These are phyloP conservation scores for Sistotremastrum suecicum DNA, from an alignment of 768 basidiomycete species.

Conservation along the genomic window DNA sequence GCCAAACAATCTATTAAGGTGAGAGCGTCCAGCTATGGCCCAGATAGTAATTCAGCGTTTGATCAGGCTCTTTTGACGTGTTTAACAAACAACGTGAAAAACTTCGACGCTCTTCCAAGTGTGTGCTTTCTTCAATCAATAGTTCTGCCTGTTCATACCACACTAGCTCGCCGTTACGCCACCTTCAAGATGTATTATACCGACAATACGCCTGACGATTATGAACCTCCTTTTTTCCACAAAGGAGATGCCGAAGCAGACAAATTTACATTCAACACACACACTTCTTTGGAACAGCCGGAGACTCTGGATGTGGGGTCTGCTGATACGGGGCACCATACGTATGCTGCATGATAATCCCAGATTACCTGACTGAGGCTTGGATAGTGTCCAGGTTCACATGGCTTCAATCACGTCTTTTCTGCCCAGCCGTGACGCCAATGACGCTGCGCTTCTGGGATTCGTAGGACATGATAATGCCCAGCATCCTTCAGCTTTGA, in stretches of 20 bases:
- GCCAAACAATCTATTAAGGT: slow-evolving; percentile 78
- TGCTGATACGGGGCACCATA: slow-evolving; percentile 60
- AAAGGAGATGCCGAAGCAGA: slow-evolving; percentile 58
- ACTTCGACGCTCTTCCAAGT: slow-evolving; percentile 74
- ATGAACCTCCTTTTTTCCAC: slow-evolving; percentile 73
- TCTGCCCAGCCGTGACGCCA: slow-evolving; percentile 51
- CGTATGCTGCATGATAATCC: slow-evolving; percentile 24
- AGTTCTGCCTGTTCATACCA: slow-evolving; percentile 1
- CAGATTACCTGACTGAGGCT: background rate
- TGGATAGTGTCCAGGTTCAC: slow-evolving; percentile 47
- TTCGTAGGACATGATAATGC: slow-evolving; percentile 14
- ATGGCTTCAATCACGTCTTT: slow-evolving; percentile 63
- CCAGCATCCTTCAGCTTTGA: slow-evolving; percentile 20
- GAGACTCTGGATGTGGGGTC: slow-evolving; percentile 58
- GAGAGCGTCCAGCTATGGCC: slow-evolving; percentile 1
- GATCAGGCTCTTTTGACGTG: slow-evolving; percentile 59
- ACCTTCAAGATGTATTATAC: slow-evolving; percentile 83
- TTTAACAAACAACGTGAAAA: slow-evolving; percentile 61
- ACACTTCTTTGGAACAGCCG: slow-evolving; percentile 54
- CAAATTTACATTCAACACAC: slow-evolving; percentile 74
- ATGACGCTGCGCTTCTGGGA: slow-evolving; percentile 42
- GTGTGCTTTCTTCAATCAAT: slow-evolving; percentile 12
- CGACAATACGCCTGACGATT: slow-evolving; percentile 62
- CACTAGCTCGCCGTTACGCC: slow-evolving; percentile 63
- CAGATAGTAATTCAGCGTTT: background rate